Evolutionary conservation across 805 yeast species (phyloP).

Genomic region (Sugiyamaella floridensis): DNA sequence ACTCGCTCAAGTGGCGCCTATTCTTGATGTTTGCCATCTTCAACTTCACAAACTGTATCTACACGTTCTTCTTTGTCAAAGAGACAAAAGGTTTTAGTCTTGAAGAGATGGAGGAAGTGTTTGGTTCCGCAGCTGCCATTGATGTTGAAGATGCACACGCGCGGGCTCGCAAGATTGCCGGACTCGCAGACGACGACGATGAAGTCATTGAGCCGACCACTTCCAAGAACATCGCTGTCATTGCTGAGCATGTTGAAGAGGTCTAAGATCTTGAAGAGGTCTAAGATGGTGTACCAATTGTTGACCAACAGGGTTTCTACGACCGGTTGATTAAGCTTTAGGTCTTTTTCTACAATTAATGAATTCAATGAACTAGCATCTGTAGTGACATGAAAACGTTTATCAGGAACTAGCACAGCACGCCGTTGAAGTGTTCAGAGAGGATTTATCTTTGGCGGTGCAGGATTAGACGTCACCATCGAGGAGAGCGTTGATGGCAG

Average conservation of each 20-base stretch:
- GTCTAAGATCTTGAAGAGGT: not conserved
- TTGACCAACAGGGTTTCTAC: too few relatives aligned
- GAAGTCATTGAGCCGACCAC: not conserved
- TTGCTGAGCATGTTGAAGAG: not conserved
- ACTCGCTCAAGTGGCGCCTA: conserved; percentile 14
- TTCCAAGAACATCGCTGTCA: not conserved
- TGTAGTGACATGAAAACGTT: not conserved
- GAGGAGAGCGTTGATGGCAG: conserved; percentile 83
- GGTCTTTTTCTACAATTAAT: not conserved
- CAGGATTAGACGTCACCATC: conserved; percentile 45
- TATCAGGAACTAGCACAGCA: not conserved
- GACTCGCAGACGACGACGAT: not conserved
- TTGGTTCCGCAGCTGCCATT: conserved; percentile 21
- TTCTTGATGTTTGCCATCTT: conserved; percentile 45
- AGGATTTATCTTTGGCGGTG: not conserved
- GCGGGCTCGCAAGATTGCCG: not conserved
- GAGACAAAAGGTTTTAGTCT: conserved; percentile 72
- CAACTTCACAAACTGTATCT: conserved; percentile 26
- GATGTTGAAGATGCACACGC: conserved; percentile 2
- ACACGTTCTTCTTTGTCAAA: conserved; percentile 60
- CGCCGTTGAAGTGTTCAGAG: too few relatives aligned
- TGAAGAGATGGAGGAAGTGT: conserved; percentile 69
- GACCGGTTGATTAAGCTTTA: not conserved
- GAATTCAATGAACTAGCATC: not conserved
- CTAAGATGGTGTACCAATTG: too few relatives aligned